phyloP scores from a whole-genome alignment of 2,329 filamentous ascomycete species.

The Penicillium vulpinum region DNA sequence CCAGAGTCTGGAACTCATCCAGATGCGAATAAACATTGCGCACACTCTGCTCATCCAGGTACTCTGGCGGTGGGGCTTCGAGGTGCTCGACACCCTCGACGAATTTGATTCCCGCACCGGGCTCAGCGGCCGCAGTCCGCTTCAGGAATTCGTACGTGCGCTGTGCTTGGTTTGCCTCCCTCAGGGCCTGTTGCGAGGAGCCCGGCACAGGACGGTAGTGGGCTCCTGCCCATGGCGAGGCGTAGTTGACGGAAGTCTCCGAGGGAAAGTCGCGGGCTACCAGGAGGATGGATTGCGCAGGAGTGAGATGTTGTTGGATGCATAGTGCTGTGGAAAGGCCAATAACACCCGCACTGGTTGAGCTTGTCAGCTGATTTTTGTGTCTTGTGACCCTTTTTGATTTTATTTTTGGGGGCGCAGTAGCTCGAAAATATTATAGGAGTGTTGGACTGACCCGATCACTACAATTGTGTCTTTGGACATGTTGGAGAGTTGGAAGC shows the following conservation, averaged over 20 bases:
- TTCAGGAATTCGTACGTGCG: slow-evolving; percentile 44
- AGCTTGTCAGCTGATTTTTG: slow-evolving; percentile 3
- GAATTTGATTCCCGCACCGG: slow-evolving; percentile 40
- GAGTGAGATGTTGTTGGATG: slow-evolving; percentile 33
- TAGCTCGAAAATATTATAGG: not conserved
- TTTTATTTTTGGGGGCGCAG: not conserved
- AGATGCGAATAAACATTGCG: slow-evolving; percentile 32
- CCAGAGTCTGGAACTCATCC: slow-evolving; percentile 38
- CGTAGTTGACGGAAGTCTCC: slow-evolving; percentile 45
- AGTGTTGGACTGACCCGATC: slow-evolving; percentile 32
- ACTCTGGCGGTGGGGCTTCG: slow-evolving; percentile 39
- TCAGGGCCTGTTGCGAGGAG: slow-evolving; percentile 34
- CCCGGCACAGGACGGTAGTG: slow-evolving; percentile 50
- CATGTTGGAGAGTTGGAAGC: slow-evolving; percentile 18
- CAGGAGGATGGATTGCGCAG: slow-evolving; percentile 38
- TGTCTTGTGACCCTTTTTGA: not conserved
- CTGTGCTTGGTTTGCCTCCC: slow-evolving; percentile 40
- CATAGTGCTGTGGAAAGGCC: slow-evolving; percentile 41
- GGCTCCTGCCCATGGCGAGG: slow-evolving; percentile 50
- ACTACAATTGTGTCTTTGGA: slow-evolving; percentile 38
- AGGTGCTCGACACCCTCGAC: slow-evolving; percentile 46
- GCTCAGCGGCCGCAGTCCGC: slow-evolving; percentile 33
- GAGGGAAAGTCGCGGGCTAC: slow-evolving; percentile 44
- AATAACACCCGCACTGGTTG: slow-evolving; percentile 41
- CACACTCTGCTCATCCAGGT: slow-evolving; percentile 31